Base-by-base conservation (phyloP, 306 rosid genomes). In the Crotalaria pallida region DNA sequence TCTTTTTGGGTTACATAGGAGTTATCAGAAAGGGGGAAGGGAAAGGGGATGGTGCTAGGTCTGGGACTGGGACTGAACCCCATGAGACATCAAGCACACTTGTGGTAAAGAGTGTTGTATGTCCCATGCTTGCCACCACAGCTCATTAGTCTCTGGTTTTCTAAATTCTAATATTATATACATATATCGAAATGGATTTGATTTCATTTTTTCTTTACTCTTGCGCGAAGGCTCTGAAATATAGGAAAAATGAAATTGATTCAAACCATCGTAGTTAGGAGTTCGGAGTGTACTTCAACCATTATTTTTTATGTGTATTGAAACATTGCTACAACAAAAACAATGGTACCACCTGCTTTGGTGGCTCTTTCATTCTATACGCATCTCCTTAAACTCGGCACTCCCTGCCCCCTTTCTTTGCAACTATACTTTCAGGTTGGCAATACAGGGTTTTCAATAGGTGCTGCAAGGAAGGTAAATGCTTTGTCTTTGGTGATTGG, bases 401-500 rank as follows among this genome's bases (percentile, higher is more conserved):
- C 58, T 63, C 58, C 70, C 22, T 23, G 3, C 18, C 76, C 61
- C 43, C 51, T 17, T 49, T 75, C 58, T 22, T 63, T 71, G 67
- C 47, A 23, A 65, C 43, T 69, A 33, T 78, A 60, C 31, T 80
- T 80, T 64, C 92, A 88, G 96, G 88, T 60, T 77, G 91, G 88
- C 71, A 24, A 78, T 53, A 64, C 82, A 21, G 99, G 99, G 18
- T 94, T 94, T 77, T 91, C 95, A 18, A 87, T 94, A 48, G 82
- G 89, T 22, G 86, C 92, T 69, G 81, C 89, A 18, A 88, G 84
- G 84, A 94, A 82, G 84, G 85, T 89, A 61, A 83, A 83, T 43
- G 59, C 69, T 36, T 52, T 79, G 73, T 87, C 97, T 79, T 75
- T 94, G 77, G 87, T 86, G 60, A 91, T 94, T 81, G 99, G 99